Conservation (phyloP, 176 grass and related monocot species). For the Triticum timopheevii region DNA sequence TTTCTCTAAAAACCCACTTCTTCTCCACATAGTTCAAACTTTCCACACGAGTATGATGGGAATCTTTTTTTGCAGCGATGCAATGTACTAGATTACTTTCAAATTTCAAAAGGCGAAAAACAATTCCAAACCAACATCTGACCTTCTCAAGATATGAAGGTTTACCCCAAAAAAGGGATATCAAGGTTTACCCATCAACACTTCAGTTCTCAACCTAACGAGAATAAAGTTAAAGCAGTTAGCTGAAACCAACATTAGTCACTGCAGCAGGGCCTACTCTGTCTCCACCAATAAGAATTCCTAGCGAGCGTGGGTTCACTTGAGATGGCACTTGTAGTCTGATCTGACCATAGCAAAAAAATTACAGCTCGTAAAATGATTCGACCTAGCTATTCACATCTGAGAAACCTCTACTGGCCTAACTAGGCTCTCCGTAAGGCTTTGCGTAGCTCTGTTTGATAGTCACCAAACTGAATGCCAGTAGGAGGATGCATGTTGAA, state of each 20-base stretch:
- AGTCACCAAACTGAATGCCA: constrained; percentile 40
- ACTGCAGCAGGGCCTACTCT: not conserved
- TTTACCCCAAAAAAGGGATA: not conserved
- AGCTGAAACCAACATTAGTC: not conserved
- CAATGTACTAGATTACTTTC: not conserved
- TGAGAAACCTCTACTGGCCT: not conserved
- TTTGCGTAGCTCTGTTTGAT: constrained; percentile 26
- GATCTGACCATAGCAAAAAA: not conserved
- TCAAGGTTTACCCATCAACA: not conserved
- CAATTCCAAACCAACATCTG: not conserved
- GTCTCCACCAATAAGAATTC: not conserved
- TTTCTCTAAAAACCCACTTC: too few relatives aligned
- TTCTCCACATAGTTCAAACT: too few relatives aligned
- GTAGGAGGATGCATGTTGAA: constrained; percentile 66
- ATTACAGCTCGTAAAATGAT: constrained; percentile 6
- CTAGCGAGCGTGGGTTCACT: not conserved
- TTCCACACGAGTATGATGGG: too few relatives aligned
- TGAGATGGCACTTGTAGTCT: not conserved
- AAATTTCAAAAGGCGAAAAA: not conserved
- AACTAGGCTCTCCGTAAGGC: constrained; percentile 26
- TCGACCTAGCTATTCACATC: constrained; percentile 16
- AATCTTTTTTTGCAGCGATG: too few relatives aligned
- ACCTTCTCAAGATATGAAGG: not conserved
- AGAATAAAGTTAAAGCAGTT: not conserved
- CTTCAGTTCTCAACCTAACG: not conserved